Base-by-base conservation (phyloP, 2,329 filamentous ascomycete species). In the Cucurbitaria berberidis region DNA sequence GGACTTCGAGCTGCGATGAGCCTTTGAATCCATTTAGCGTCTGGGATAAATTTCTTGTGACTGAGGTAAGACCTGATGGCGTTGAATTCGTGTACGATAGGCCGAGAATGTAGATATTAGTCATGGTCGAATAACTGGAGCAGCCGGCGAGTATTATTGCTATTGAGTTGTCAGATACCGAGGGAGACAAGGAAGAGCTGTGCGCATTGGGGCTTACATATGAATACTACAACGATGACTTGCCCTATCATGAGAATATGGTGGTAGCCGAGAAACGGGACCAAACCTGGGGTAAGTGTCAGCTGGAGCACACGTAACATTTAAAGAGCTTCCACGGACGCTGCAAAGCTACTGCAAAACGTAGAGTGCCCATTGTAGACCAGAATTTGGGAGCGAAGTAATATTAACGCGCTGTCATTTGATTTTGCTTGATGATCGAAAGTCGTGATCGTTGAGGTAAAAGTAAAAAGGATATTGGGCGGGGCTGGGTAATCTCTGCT, bases 241-340 rank as follows among this genome's bases (percentile, higher is more conserved):
- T 96, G 95, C 61, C 96, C 80, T 65, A 96, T 89, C 93, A 97
- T 97, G 74, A 97, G 83, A 58, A 96, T 87, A 85, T 97, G 84
- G 66, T 86, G 84, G 85, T 85, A 86, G 48, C 83, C 82, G 59
- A 86, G 75, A 68, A 83, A 77, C 34, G 82, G 81, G 68, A 85
- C 73, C 63, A 84, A 77, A 57, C 81, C 79, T 81, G 35, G 15
- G 45, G 21, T 34, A 2, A 22, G 30, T 39, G 24, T 19, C 22
- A 44, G 18, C 9, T 5, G 16, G 10, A 24, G 30, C 16, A 21
- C 21, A 16, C 24, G 35, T 15, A 16, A n/a, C 3, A 48, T 40
- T n/a, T 16, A 45, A 16, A 13, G 16, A 26, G 5, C 30, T 13
- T 22, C 8, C 10, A 48, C 43, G 18, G 5, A 44, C 30, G 43